Evolutionary conservation across 208 protist genomes (phyloP).

Genomic region (Leishmania arabica): DNA sequence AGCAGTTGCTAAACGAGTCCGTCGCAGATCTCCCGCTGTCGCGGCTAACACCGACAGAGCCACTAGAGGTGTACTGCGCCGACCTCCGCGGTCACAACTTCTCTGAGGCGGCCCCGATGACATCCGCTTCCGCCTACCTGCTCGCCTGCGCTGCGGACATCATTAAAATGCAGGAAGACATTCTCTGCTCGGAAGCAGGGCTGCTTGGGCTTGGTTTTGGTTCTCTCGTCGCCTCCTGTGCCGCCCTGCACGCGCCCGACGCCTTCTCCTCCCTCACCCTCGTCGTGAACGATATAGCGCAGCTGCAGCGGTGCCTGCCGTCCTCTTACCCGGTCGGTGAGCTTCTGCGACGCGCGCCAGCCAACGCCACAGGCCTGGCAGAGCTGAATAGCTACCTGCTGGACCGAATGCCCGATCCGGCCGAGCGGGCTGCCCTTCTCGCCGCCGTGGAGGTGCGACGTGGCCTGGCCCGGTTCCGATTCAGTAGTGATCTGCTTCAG

Average conservation of each 20-base stretch:
- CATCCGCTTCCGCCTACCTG: conserved; percentile 27
- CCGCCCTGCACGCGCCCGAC: conserved; percentile 61
- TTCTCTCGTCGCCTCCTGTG: conserved; percentile 61
- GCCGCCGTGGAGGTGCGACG: conserved; percentile 42
- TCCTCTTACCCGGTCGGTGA: conserved; percentile 28
- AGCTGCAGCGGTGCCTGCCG: conserved; percentile 52
- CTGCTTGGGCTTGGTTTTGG: conserved; percentile 76
- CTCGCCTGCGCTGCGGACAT: conserved; percentile 65
- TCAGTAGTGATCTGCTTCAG: conserved; percentile 41
- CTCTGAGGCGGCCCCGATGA: conserved; percentile 34
- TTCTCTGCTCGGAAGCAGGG: conserved; percentile 45
- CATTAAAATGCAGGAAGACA: conserved; percentile 47
- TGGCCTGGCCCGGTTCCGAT: conserved; percentile 39
- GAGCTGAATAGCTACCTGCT: conserved; percentile 54
- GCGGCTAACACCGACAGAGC: conserved; percentile 46
- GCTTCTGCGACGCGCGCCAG: conserved; percentile 32
- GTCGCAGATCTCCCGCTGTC: conserved; percentile 49
- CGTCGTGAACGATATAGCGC: conserved; percentile 49
- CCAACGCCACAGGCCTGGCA: conserved; percentile 20
- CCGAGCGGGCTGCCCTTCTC: conserved; percentile 63
- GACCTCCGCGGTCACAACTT: conserved; percentile 82
- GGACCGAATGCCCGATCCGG: conserved; percentile 37
- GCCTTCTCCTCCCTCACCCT: conserved; percentile 61
- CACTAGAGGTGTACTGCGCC: conserved; percentile 78
- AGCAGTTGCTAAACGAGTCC: conserved; percentile 57